Evolutionary conservation across 306 rosid genomes (phyloP), one percentile per base, ranked within the genome.

Genomic region (Rosa persica): DNA sequence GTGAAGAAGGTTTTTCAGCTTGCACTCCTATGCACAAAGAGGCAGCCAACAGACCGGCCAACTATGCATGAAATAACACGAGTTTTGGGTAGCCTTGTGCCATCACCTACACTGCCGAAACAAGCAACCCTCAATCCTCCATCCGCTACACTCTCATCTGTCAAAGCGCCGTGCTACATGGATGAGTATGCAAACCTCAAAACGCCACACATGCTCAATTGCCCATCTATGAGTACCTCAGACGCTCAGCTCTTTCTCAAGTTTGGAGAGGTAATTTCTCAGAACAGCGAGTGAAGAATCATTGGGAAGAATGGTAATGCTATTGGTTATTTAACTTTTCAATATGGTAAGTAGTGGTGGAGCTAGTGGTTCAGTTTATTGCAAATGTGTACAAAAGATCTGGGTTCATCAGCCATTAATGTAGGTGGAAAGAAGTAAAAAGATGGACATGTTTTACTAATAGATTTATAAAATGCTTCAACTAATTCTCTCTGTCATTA

Each of bases 261-360:
- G 81, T 93, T 93, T 52, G 97, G 98, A 52, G 98, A 93, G 89
- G 98, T 93, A 58, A 93, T 93, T 75, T 90, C 98, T 60, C 97
- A 89, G 55, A 91, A 90, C 86, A 93, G 96, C 47, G 90, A 81
- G 83, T 87, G 84, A 89, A 48, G 12, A 51, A 70, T 71, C 51
- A 52, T 11, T 61, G 46, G 72, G 76, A 51, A 10, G 46, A 9
- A 27, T 25, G 40, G 15, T 10, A 42, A 43, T 3, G 42, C 12
- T 19, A 17, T 69, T 11, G 12, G 38, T 17, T 75, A 84, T 36
- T 17, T 62, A 65, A 6, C 39, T 0, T 44, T 74, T 73, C 34
- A 40, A 57, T 40, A 49, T 47, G 47, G 42, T 8, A 5, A 47
- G 70, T 38, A 73, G 61, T 49, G 81, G 73, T 67, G 74, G 43